Conservation (phyloP, 2,329 filamentous ascomycete species). For the Bipolaris bicolor region DNA sequence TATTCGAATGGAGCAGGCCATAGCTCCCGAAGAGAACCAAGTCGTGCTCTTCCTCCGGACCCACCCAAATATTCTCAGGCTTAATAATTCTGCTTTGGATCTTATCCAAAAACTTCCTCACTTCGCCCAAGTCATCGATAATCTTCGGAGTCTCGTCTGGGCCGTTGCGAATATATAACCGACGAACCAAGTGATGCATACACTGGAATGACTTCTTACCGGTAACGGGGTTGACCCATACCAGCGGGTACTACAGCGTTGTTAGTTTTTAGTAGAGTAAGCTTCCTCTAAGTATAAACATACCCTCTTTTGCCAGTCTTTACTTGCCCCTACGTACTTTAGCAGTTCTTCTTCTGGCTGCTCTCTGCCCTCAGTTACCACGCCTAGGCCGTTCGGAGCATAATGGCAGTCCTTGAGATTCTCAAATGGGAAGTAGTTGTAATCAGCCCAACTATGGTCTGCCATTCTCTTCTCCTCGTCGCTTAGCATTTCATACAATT, state of each 20-base stretch:
- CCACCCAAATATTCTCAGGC: conserved; percentile 9
- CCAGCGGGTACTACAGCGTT: not conserved
- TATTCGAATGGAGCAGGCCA: conserved; percentile 9
- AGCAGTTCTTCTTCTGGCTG: conserved; percentile 2
- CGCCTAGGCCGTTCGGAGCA: conserved; percentile 4
- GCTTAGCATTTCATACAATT: conserved; percentile 7
- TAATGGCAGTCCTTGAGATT: conserved; percentile 7
- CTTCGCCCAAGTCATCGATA: conserved; percentile 3
- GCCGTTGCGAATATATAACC: conserved; percentile 1
- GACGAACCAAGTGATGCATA: conserved; percentile 3
- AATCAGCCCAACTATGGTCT: conserved; percentile 7
- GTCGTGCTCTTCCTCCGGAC: conserved; percentile 5
- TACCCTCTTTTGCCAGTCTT: conserved; percentile 8
- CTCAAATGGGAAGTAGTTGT: conserved; percentile 4
- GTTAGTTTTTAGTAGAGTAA: not conserved
- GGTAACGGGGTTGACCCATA: conserved; percentile 8
- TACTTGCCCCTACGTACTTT: not conserved
- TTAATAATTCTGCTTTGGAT: conserved; percentile 8
- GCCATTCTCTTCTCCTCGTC: conserved; percentile 7
- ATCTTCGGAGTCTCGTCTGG: conserved; percentile 4
- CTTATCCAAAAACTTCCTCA: conserved; percentile 6
- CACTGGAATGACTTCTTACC: conserved; percentile 1
- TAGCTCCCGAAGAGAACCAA: conserved; percentile 6
- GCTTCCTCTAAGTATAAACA: not conserved
- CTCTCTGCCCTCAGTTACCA: conserved; percentile 6